Evolutionary conservation across 345 rosid genomes (phyloP).

Genomic region (Salix viminalis): DNA sequence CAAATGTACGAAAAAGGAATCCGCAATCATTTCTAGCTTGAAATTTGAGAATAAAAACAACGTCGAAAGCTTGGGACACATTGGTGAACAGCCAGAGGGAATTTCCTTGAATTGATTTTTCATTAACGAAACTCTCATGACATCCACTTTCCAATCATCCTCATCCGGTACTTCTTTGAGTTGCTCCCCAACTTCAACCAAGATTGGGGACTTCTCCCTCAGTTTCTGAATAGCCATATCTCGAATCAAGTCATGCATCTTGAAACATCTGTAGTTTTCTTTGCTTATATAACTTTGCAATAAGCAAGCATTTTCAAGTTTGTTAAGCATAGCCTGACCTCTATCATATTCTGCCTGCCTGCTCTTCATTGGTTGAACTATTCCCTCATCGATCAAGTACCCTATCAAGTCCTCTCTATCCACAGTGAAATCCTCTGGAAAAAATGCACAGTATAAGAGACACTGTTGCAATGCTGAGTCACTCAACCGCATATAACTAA

Average conservation of each 20-base stretch:
- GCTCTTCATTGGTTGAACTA: conserved; percentile 2
- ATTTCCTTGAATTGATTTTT: not conserved
- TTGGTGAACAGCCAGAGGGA: not conserved
- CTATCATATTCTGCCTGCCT: conserved; percentile 6
- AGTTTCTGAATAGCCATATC: conserved; percentile 22
- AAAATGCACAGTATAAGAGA: conserved; percentile 16
- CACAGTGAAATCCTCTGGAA: conserved; percentile 4
- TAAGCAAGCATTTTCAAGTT: conserved; percentile 8
- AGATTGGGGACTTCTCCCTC: not conserved
- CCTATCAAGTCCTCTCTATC: conserved; percentile 8
- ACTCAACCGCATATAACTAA: conserved; percentile 16
- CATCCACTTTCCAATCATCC: conserved; percentile 6
- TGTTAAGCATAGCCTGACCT: conserved; percentile 17
- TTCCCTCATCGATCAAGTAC: conserved; percentile 20
- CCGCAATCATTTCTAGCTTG: not conserved
- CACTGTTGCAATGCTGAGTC: conserved; percentile 11
- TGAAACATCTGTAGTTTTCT: not conserved
- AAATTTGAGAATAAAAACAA: not conserved
- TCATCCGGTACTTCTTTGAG: not conserved
- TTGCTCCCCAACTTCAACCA: not conserved
- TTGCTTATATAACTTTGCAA: conserved; percentile 1
- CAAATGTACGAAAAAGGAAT: not conserved
- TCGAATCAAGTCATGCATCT: conserved; percentile 25
- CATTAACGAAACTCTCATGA: conserved; percentile 16
- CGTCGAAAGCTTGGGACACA: conserved; percentile 5